Evolutionary conservation across 129 eudicot species (phyloP).

Genomic region (Chrysanthemum makinoi): DNA sequence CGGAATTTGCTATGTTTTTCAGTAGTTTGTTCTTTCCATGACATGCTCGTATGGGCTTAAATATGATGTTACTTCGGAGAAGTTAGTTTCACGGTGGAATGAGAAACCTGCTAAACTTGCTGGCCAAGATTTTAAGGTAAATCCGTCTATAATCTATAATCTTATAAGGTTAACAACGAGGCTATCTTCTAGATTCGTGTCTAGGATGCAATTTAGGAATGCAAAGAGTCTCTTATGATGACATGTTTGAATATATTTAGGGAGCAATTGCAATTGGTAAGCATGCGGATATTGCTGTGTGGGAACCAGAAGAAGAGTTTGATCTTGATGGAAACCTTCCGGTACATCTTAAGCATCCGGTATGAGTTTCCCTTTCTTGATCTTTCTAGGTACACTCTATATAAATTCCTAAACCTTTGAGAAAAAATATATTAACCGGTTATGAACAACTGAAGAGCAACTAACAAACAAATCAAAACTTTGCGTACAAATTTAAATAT

Average conservation of each 20-base stretch:
- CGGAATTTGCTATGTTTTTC: constrained; percentile 7
- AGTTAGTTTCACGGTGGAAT: constrained; percentile 90
- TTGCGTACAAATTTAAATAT: too few species aligned
- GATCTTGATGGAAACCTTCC: constrained; percentile 56
- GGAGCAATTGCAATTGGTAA: too few species aligned
- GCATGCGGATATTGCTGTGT: too few species aligned
- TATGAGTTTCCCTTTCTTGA: constrained; percentile 32
- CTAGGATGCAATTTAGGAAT: background rate
- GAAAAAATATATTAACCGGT: background rate
- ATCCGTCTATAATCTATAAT: background rate
- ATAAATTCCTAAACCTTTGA: background rate
- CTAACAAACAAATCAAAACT: too few species aligned
- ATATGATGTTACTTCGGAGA: constrained; percentile 71
- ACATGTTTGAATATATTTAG: too few species aligned
- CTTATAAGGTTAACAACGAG: background rate
- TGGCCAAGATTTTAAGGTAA: constrained; percentile 57
- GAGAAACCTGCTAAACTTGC: constrained; percentile 97
- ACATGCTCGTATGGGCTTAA: constrained; percentile 87
- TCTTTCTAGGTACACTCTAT: background rate
- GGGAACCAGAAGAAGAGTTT: constrained; percentile 69
- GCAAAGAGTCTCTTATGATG: too few species aligned
- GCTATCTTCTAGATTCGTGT: background rate
- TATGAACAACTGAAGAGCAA: too few species aligned
- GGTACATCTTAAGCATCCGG: constrained; percentile 69
- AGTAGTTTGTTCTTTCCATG: constrained; percentile 84